Percentiles rank a stretch among this genome's conserved stretches.
These are phyloP conservation scores for Phaeosphaeriaceae sp. DNA, from an alignment of 2,329 filamentous ascomycete species.

Conservation along the genomic window DNA sequence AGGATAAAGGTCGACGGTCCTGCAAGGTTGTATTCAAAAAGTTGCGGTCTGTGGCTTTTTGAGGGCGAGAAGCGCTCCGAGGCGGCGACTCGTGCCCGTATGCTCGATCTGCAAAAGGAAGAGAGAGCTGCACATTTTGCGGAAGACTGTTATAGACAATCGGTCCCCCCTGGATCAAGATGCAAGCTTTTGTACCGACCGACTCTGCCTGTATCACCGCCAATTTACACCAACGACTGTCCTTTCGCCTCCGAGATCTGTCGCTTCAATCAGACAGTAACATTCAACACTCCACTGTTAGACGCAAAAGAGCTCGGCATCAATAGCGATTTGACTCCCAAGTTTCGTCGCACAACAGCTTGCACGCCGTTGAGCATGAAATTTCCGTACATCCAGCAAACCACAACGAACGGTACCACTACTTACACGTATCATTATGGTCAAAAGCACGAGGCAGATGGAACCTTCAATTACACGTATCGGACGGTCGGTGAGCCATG, in stretches of 20 bases:
- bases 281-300: slow-evolving; percentile 2
- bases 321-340: background rate
- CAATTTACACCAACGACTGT: slow-evolving; percentile 1
- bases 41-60: slow-evolving; percentile 4
- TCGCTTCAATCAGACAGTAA: slow-evolving; percentile 3
- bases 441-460: background rate
- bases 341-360: slow-evolving; percentile 1
- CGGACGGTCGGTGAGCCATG: slow-evolving; percentile 6
- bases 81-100: background rate
- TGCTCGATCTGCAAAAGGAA: slow-evolving; percentile 6
- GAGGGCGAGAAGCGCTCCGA: background rate
- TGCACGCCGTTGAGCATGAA: slow-evolving; percentile 9
- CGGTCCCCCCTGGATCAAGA: background rate
- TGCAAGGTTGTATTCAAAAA: background rate
- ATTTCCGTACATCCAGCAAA: slow-evolving; percentile 7
- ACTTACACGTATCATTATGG: slow-evolving; percentile 10
- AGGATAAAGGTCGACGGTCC: background rate
- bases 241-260: slow-evolving; percentile 2
- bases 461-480: slow-evolving; percentile 2
- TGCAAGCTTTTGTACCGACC: slow-evolving; percentile 1
- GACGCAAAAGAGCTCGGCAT: slow-evolving; percentile 5
- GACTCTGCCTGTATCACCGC: background rate
- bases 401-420: slow-evolving; percentile 5
- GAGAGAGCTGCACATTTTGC: slow-evolving; percentile 6
- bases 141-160: slow-evolving; percentile 1